Percentiles rank a stretch among this genome's conserved stretches.
Conservation (phyloP, 352 stramenopile species). For the Pythium aristosporum region DNA sequence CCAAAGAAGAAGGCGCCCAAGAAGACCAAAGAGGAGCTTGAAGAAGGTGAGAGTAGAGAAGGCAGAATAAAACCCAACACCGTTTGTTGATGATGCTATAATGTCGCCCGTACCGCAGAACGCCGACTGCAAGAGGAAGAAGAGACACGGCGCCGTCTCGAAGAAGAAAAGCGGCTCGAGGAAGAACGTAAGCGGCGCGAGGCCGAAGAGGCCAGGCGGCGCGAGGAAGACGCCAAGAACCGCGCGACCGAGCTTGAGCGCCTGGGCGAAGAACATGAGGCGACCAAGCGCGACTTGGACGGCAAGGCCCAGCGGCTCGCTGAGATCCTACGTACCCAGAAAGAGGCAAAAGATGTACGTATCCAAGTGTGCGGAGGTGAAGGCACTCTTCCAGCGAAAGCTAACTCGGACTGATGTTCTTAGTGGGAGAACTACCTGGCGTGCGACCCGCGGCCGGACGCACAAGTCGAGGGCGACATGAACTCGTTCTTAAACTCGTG, state of each 20-base stretch:
- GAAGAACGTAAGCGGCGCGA: constrained; percentile 64
- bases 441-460: constrained; percentile 66
- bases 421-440: constrained; percentile 77
- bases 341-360: constrained; percentile 60
- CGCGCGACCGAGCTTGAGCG: constrained; percentile 64
- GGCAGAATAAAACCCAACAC: background rate
- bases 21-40: constrained; percentile 80
- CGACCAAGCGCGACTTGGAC: constrained; percentile 50
- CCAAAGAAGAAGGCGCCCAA: constrained; percentile 84
- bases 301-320: constrained; percentile 57
- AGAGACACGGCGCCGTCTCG: constrained; percentile 49
- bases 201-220: constrained; percentile 52
- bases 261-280: constrained; percentile 50
- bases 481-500: constrained; percentile 83
- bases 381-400: too few species aligned
- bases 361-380: too few species aligned
- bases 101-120: constrained; percentile 28
- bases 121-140: constrained; percentile 71
- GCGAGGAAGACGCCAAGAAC: constrained; percentile 64
- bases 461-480: constrained; percentile 72
- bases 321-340: constrained; percentile 58
- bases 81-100: background rate
- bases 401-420: background rate
- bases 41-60: constrained; percentile 41
- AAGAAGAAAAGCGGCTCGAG: constrained; percentile 72